Conservation (phyloP, 108 stramenopile genomes). For the Phaeodactylum tricornutum region DNA sequence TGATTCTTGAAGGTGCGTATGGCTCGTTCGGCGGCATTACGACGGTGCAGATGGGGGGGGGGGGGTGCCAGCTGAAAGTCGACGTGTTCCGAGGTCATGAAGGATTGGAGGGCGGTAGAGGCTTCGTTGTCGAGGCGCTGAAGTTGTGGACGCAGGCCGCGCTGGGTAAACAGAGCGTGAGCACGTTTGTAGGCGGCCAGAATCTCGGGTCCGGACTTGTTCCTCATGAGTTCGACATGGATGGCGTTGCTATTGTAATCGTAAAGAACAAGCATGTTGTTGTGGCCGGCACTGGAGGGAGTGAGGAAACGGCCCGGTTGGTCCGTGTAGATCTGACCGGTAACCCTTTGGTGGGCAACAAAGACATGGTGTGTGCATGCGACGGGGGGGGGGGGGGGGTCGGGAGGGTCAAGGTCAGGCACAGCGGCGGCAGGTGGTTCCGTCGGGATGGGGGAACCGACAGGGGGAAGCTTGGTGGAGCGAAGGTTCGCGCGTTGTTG, state of each 20-base stretch:
- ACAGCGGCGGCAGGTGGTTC: neutral
- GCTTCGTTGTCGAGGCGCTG: constrained; percentile 23
- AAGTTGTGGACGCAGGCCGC: constrained; percentile 12
- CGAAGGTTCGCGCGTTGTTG: constrained; percentile 6
- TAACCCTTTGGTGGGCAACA: constrained; percentile 1
- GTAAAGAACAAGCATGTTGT: constrained; percentile 27
- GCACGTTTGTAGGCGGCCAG: constrained; percentile 2
- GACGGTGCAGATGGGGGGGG: constrained; percentile 19
- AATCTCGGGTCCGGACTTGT: neutral
- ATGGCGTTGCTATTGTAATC: constrained; percentile 26
- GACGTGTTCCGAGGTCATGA: constrained; percentile 1
- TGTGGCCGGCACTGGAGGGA: constrained; percentile 10
- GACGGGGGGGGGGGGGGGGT: neutral
- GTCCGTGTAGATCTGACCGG: constrained; percentile 17
- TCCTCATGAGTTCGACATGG: constrained; percentile 10
- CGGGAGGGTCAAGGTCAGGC: neutral
- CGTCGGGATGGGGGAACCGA: no score
- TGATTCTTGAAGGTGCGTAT: constrained; percentile 39
- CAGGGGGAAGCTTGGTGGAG: constrained; percentile 10
- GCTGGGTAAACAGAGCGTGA: neutral
- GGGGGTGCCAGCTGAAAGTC: constrained; percentile 21
- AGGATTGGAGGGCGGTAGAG: constrained; percentile 4
- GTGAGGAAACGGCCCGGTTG: constrained; percentile 26
- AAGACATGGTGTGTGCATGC: constrained; percentile 9
- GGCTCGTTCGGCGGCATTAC: constrained; percentile 43